A percentile compares a stretch with the other conserved stretches of the same genome.
phyloP scores from a whole-genome alignment of 805 yeast genomes.

The Yueomyces sp. region DNA sequence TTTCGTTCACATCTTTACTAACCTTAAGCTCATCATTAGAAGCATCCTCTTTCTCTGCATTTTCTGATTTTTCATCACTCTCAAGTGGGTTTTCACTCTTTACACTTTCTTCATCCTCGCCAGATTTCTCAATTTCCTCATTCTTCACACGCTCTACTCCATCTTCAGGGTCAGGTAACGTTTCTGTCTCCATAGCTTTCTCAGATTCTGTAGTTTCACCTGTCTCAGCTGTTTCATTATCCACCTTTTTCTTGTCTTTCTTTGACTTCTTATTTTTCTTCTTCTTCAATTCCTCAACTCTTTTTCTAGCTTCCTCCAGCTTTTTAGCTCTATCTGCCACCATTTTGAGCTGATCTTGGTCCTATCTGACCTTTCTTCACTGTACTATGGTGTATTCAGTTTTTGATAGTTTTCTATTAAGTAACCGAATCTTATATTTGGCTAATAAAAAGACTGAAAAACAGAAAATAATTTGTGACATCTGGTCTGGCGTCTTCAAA shows the following conservation, averaged over 20 bases:
- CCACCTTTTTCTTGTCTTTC: constrained; percentile 21
- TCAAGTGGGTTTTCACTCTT: neutral
- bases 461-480: too few species aligned
- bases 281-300: constrained; percentile 58
- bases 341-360: too few species aligned
- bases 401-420: too few species aligned
- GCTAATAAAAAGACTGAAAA: too few species aligned
- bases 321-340: constrained; percentile 39
- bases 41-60: constrained; percentile 1
- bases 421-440: too few species aligned
- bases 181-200: neutral
- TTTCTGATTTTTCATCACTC: constrained; percentile 1
- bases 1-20: neutral
- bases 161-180: constrained; percentile 1
- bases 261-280: constrained; percentile 34
- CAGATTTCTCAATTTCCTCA: constrained; percentile 5
- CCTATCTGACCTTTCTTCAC: too few species aligned
- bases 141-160: neutral
- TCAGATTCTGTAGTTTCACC: constrained; percentile 4
- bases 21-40: constrained; percentile 2
- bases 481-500: too few species aligned
- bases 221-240: constrained; percentile 7
- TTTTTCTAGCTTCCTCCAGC: constrained; percentile 62
- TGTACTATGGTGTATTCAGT: too few species aligned
- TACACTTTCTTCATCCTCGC: constrained; percentile 1